A percentile compares a stretch with the other conserved stretches of the same genome.
Evolutionary conservation across 2,329 filamentous ascomycete species (phyloP).

Genomic region (Claviceps sp.): DNA sequence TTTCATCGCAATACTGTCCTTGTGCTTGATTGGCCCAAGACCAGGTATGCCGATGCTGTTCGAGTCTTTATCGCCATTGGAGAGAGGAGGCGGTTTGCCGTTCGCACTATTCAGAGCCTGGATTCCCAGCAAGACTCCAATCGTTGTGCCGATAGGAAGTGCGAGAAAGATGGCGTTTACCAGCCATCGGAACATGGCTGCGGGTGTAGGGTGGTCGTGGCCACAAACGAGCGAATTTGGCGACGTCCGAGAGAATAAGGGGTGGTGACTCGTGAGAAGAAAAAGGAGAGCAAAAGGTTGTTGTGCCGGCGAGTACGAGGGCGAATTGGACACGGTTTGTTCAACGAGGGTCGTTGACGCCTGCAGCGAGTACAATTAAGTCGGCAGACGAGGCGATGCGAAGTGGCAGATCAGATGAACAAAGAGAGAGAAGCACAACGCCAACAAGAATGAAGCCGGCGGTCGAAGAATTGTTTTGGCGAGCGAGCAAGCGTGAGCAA

Average conservation of each 20-base stretch:
- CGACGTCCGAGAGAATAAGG: neutral
- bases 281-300: neutral
- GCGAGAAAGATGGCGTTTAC: conserved; percentile 36
- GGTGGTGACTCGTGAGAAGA: neutral
- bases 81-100: conserved; percentile 32
- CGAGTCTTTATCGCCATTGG: conserved; percentile 10
- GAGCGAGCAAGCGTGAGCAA: too few relatives aligned
- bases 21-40: conserved; percentile 12
- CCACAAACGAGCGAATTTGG: neutral
- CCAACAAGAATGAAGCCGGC: too few relatives aligned
- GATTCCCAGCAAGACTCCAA: conserved; percentile 36
- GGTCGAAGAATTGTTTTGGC: too few relatives aligned
- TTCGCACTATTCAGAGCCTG: conserved; percentile 28
- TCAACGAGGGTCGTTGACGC: neutral
- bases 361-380: neutral
- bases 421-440: too few relatives aligned
- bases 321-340: neutral
- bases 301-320: neutral
- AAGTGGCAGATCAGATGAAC: too few relatives aligned
- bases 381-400: too few relatives aligned
- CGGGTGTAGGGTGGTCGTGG: neutral
- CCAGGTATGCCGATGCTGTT: conserved; percentile 4
- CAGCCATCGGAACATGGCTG: conserved; percentile 28
- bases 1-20: conserved; percentile 22
- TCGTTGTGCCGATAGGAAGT: conserved; percentile 34